Conservation (phyloP, 2,329 filamentous ascomycete species). For the Xylariomycetidae sp. region DNA sequence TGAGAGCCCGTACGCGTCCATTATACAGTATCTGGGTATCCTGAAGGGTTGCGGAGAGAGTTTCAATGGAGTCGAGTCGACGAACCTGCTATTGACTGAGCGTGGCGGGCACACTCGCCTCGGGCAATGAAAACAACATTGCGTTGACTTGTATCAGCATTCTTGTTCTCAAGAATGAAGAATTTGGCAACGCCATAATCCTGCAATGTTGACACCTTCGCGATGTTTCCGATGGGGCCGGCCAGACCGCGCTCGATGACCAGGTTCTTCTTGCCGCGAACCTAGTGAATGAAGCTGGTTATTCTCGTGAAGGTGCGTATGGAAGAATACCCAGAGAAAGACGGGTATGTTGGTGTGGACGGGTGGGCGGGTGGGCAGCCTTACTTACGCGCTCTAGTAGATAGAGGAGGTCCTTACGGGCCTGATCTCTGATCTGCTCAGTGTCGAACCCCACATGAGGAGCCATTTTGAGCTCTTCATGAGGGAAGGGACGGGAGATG, state of each 20-base stretch:
- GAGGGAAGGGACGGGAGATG: slow-evolving; percentile 20
- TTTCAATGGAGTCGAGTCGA: too few relatives aligned
- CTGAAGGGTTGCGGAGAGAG: too few relatives aligned
- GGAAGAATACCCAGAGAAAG: neutral
- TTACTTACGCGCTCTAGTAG: slow-evolving; percentile 90
- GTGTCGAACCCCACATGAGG: slow-evolving; percentile 68
- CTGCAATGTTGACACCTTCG: slow-evolving; percentile 91
- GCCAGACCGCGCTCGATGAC: slow-evolving; percentile 88
- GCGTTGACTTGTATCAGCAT: slow-evolving; percentile 88
- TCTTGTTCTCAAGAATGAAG: slow-evolving; percentile 93
- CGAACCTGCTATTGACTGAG: slow-evolving; percentile 84
- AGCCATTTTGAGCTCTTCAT: slow-evolving; percentile 61
- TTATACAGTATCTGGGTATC: too few relatives aligned
- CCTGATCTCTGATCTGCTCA: slow-evolving; percentile 72
- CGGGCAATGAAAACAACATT: slow-evolving; percentile 93
- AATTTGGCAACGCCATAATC: slow-evolving; percentile 98
- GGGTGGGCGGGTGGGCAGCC: too few relatives aligned
- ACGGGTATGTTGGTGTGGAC: too few relatives aligned
- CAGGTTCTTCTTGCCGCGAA: slow-evolving; percentile 97
- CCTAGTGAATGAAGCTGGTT: slow-evolving; percentile 49
- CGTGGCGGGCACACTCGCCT: slow-evolving; percentile 81
- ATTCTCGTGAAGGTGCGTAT: neutral
- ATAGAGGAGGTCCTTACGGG: slow-evolving; percentile 82
- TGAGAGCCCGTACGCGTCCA: slow-evolving; percentile 12
- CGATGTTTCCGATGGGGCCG: slow-evolving; percentile 82